Percentiles rank a stretch among this genome's conserved stretches.
These are phyloP conservation scores for Coix lacrymajobi DNA, from an alignment of 176 grass and related monocot species.

Conservation along the genomic window DNA sequence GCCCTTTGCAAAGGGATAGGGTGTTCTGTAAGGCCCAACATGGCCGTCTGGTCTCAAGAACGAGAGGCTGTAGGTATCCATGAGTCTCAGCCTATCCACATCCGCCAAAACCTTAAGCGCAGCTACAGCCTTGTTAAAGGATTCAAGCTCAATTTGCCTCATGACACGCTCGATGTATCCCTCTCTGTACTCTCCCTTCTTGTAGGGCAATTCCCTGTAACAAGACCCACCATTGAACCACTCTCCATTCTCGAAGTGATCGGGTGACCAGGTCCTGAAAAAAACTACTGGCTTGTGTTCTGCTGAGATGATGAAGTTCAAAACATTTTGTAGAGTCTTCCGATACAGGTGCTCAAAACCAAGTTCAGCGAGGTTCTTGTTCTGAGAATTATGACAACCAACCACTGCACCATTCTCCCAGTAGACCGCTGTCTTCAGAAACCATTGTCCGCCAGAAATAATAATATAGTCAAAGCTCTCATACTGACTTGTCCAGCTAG, in stretches of 20 bases:
- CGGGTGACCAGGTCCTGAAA: conserved; percentile 84
- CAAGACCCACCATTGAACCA: conserved; percentile 77
- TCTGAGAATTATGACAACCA: conserved; percentile 70
- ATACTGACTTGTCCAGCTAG: conserved; percentile 56
- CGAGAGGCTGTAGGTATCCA: conserved; percentile 70
- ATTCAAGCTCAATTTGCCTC: conserved; percentile 59
- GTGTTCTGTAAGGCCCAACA: conserved; percentile 60
- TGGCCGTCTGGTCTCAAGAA: conserved; percentile 74
- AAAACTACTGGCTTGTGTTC: conserved; percentile 60
- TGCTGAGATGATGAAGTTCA: conserved; percentile 44
- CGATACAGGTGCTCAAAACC: conserved; percentile 59
- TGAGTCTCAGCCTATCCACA: conserved; percentile 37
- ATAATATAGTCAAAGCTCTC: conserved; percentile 65
- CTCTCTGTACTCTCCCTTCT: conserved; percentile 52
- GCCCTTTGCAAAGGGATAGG: conserved; percentile 49
- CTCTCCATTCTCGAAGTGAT: conserved; percentile 80
- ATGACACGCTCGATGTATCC: conserved; percentile 49
- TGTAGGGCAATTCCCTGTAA: conserved; percentile 52
- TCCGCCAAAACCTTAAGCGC: background rate
- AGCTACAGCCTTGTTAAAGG: conserved; percentile 41
- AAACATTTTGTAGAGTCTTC: conserved; percentile 50
- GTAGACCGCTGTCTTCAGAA: conserved; percentile 70
- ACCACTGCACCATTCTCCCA: conserved; percentile 52
- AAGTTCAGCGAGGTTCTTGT: conserved; percentile 62
- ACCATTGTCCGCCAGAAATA: conserved; percentile 90